These are phyloP conservation scores for Fraxinus excelsior DNA, from an alignment of 257 asterid genomes.

Conservation along the genomic window DNA sequence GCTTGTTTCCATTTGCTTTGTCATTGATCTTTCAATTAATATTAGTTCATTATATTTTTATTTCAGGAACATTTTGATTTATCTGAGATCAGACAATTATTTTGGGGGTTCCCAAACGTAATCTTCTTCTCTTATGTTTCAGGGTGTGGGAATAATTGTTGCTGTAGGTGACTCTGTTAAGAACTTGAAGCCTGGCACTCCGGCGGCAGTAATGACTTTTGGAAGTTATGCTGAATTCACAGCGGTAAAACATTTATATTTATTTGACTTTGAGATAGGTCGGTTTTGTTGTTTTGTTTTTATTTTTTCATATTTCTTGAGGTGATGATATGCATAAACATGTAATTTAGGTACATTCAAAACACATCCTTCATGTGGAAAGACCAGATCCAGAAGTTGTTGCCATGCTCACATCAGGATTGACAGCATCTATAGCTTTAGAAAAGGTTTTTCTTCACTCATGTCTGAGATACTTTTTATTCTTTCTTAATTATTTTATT, in stretches of 20 bases:
- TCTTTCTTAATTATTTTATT: slow-evolving; percentile 9
- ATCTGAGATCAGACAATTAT: neutral
- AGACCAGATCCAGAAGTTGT: slow-evolving; percentile 95
- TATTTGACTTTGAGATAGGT: slow-evolving; percentile 15
- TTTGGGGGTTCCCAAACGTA: slow-evolving; percentile 9
- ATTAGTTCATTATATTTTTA: neutral
- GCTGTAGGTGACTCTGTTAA: slow-evolving; percentile 85
- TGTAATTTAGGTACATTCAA: slow-evolving; percentile 64
- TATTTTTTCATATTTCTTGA: neutral
- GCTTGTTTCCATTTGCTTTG: neutral
- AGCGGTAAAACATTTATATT: slow-evolving; percentile 42
- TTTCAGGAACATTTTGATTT: neutral
- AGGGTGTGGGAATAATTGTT: slow-evolving; percentile 97
- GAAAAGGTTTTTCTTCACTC: slow-evolving; percentile 67
- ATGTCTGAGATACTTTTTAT: slow-evolving; percentile 7
- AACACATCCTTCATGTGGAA: slow-evolving; percentile 90
- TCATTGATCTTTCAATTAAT: neutral
- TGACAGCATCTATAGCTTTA: slow-evolving; percentile 91
- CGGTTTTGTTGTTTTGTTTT: neutral
- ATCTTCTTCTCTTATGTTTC: slow-evolving; percentile 23
- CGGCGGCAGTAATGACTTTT: slow-evolving; percentile 93
- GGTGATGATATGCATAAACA: slow-evolving; percentile 18
- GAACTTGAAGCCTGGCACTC: slow-evolving; percentile 79
- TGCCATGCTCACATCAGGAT: slow-evolving; percentile 99
- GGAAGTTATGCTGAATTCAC: slow-evolving; percentile 92